Base-by-base conservation (phyloP, 805 yeast species). In the Diddensiella transvaalensis region DNA sequence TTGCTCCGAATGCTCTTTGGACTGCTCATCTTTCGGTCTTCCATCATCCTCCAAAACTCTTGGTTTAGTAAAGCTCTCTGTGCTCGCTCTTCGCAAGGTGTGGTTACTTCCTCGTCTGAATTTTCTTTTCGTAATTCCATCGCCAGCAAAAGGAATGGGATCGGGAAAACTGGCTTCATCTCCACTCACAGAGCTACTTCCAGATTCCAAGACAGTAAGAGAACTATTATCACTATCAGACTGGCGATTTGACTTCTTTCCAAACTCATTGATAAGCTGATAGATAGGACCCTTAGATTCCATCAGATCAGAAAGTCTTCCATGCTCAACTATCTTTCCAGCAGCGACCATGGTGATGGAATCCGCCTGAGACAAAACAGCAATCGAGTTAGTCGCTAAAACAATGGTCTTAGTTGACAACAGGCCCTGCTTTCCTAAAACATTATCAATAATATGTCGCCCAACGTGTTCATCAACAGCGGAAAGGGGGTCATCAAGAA, bases 401-500 rank as follows among this genome's bases (percentile, higher is more conserved):
- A 90, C 71, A 57, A 80, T 83, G 55, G 93, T 79, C 67, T 87
- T 88, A 23, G 85, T 61, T 37, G 79, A 77, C 57, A 90, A 71
- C 55, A 90, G 71, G 52, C 97, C 97, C 26, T 77, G 69, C 13
- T 87, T 80, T 18, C 96, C 95, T 48, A 90, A 72, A 18, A 90
- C 96, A 60, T 78, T 72, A 40, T 79, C 74, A 76, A 86, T 78
- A 44, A 87, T 84, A 58, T 82, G 88, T 48, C 77, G 78, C n/a
- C 93, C 95, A 40, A 86, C 95, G 59, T 86, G 80, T 26, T 91
- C 88, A 65, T 87, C 95, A 4, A 87, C 95, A 3, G 95, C 95
- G 68, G 87, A 79, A 49, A 87, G 72, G 13, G 86, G 88, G 62
- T 87, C 95, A 61, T 87, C 95, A 45, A 87, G 66, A 44, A 87